These are phyloP conservation scores for Acanthamoeba healyi DNA, from an alignment of 208 protist genomes.

Conservation along the genomic window DNA sequence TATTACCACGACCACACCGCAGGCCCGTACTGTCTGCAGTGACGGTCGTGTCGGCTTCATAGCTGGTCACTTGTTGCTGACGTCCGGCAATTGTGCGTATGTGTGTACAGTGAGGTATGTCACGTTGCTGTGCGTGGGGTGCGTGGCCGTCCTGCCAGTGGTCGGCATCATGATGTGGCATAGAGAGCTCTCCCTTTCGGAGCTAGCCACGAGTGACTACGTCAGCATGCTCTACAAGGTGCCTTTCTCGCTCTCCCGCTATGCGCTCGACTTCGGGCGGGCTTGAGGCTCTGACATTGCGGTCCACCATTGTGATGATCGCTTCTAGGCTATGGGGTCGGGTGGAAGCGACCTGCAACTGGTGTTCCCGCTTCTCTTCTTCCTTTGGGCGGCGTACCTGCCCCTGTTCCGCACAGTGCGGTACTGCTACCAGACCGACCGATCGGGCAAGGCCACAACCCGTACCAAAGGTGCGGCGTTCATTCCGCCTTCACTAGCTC, in stretches of 20 bases:
- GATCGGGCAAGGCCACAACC: no score
- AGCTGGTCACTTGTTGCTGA: no score
- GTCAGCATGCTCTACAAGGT: neutral
- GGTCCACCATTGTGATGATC: neutral
- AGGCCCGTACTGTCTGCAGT: no score
- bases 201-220: neutral
- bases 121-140: neutral
- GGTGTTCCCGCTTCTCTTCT: conserved; percentile 35
- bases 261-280: neutral
- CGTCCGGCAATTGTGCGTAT: no score
- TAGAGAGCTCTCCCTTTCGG: neutral
- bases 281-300: neutral
- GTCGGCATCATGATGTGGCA: conserved; percentile 23
- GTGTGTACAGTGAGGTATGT: conserved; percentile 1
- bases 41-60: no score
- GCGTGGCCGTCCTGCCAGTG: neutral
- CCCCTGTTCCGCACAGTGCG: neutral
- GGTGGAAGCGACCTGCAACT: neutral
- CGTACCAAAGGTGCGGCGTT: no score
- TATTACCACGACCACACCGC: no score
- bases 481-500: no score
- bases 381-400: conserved; percentile 16
- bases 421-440: neutral
- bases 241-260: neutral
- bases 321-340: neutral